Conservation (phyloP, 2,329 filamentous ascomycete species). For the Coniochaeta pulveracea region DNA sequence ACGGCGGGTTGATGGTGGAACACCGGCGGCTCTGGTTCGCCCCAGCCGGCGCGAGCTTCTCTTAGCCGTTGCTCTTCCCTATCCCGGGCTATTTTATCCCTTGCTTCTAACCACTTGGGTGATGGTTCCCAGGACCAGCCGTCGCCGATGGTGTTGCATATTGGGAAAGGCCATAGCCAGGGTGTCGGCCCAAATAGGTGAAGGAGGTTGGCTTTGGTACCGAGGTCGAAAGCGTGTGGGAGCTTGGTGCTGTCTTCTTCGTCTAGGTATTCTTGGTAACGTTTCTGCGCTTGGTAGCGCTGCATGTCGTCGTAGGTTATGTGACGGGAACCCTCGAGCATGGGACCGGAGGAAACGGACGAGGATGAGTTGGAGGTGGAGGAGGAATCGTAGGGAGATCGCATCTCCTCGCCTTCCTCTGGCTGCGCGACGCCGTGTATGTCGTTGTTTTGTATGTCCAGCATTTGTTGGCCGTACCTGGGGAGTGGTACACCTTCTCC, state of each 20-base stretch:
- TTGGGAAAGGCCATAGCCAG: slow-evolving; percentile 65
- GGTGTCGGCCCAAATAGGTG: slow-evolving; percentile 73
- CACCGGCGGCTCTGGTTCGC: slow-evolving; percentile 10
- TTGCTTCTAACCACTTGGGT: slow-evolving; percentile 62
- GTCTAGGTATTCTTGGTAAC: slow-evolving; percentile 67
- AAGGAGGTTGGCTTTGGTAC: slow-evolving; percentile 64
- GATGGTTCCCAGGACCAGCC: slow-evolving; percentile 92
- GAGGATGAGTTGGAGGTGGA: slow-evolving; percentile 7
- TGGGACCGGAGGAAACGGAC: slow-evolving; percentile 4
- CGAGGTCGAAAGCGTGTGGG: slow-evolving; percentile 88
- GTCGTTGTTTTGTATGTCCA: slow-evolving; percentile 73
- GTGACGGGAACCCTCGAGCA: slow-evolving; percentile 26
- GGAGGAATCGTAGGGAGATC: slow-evolving; percentile 10
- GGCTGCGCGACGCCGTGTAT: slow-evolving; percentile 69
- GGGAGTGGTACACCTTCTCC: slow-evolving; percentile 39
- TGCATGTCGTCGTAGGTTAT: slow-evolving; percentile 45
- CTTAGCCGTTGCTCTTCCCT: slow-evolving; percentile 48
- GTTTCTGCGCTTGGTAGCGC: slow-evolving; percentile 38
- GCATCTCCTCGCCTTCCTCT: slow-evolving; percentile 64
- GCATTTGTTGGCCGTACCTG: slow-evolving; percentile 59
- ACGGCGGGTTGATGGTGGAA: slow-evolving; percentile 10
- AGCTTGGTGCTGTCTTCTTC: slow-evolving; percentile 80
- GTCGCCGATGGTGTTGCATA: slow-evolving; percentile 79
- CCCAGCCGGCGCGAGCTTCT: slow-evolving; percentile 57
- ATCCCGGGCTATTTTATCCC: slow-evolving; percentile 49